A percentile compares a stretch with the other conserved stretches of the same genome.
phyloP scores from a whole-genome alignment of 805 yeast genomes.

The Tetrapisispora fleetii region DNA sequence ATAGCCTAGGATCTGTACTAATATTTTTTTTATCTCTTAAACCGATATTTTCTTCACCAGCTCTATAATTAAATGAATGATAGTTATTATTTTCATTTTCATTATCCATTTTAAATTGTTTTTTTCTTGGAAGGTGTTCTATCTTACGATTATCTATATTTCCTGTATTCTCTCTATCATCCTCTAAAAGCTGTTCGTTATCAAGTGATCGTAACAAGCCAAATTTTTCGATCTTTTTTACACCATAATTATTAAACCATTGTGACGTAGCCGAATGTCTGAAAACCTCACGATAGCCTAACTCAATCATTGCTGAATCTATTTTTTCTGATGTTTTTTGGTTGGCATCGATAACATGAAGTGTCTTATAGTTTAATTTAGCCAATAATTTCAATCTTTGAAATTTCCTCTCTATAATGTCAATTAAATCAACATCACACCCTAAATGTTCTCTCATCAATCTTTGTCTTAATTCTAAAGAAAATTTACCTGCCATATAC shows the following conservation, averaged over 20 bases:
- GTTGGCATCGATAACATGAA: slow-evolving; percentile 12
- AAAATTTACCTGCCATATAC: slow-evolving; percentile 74
- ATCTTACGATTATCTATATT: slow-evolving; percentile 11
- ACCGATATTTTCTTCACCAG: slow-evolving; percentile 81
- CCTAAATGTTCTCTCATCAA: slow-evolving; percentile 97
- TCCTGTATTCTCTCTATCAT: slow-evolving; percentile 11
- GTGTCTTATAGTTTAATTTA: slow-evolving; percentile 17
- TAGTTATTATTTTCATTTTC: slow-evolving; percentile 1
- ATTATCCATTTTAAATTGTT: not conserved
- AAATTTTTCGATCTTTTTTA: slow-evolving; percentile 7
- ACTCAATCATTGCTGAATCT: slow-evolving; percentile 62
- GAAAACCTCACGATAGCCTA: slow-evolving; percentile 62
- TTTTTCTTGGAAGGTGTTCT: slow-evolving; percentile 8
- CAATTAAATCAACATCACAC: slow-evolving; percentile 79
- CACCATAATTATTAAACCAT: slow-evolving; percentile 43
- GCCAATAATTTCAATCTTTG: slow-evolving; percentile 33
- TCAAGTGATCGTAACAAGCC: slow-evolving; percentile 5
- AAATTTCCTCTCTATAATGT: slow-evolving; percentile 68
- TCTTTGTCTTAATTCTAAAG: slow-evolving; percentile 80
- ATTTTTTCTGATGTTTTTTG: slow-evolving; percentile 11
- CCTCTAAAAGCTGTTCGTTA: not conserved
- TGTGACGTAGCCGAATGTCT: slow-evolving; percentile 28
- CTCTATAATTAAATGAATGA: slow-evolving; percentile 74
- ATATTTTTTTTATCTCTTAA: slow-evolving; percentile 72
- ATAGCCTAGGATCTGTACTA: slow-evolving; percentile 75